phyloP scores from a whole-genome alignment of 208 protist genomes.

The Leishmania amazonensis region DNA sequence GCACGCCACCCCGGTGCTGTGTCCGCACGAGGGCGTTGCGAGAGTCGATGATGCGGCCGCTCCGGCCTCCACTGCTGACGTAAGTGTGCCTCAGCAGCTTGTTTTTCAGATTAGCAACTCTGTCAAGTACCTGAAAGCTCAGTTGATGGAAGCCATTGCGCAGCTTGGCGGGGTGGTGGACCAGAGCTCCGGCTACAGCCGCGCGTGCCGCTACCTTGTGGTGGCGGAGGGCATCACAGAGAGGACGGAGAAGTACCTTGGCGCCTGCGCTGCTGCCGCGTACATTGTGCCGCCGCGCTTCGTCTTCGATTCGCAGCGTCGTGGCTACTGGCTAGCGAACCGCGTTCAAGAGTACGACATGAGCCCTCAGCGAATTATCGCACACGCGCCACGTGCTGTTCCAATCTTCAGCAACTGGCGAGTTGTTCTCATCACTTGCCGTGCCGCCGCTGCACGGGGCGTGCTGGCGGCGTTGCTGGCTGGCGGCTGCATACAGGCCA shows the following conservation, averaged over 20 bases:
- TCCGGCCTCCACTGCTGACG: neutral
- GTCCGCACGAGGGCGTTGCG: neutral
- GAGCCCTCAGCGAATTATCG: conserved; percentile 45
- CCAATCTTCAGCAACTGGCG: conserved; percentile 55
- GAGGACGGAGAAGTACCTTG: conserved; percentile 80
- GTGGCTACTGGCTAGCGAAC: conserved; percentile 60
- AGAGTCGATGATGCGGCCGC: neutral
- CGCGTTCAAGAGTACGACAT: conserved; percentile 60
- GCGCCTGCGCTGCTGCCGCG: conserved; percentile 63
- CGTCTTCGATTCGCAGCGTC: conserved; percentile 58
- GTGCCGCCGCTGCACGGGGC: conserved; percentile 39
- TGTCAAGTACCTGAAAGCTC: conserved; percentile 34
- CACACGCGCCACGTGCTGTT: conserved; percentile 5
- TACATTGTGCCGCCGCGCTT: conserved; percentile 72
- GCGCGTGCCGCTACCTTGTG: conserved; percentile 54
- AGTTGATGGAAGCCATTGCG: conserved; percentile 43
- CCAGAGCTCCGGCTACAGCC: conserved; percentile 41
- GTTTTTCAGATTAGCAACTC: conserved; percentile 79
- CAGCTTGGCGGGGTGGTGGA: conserved; percentile 57
- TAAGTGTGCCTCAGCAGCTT: neutral
- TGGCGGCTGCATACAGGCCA: conserved; percentile 49
- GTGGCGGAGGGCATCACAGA: conserved; percentile 67
- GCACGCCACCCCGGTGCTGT: neutral
- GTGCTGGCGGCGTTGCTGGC: conserved; percentile 53
- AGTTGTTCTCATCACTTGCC: conserved; percentile 59